These are phyloP conservation scores for Lentithecium fluviatile DNA, from an alignment of 495 filamentous ascomycete genomes.

Conservation along the genomic window DNA sequence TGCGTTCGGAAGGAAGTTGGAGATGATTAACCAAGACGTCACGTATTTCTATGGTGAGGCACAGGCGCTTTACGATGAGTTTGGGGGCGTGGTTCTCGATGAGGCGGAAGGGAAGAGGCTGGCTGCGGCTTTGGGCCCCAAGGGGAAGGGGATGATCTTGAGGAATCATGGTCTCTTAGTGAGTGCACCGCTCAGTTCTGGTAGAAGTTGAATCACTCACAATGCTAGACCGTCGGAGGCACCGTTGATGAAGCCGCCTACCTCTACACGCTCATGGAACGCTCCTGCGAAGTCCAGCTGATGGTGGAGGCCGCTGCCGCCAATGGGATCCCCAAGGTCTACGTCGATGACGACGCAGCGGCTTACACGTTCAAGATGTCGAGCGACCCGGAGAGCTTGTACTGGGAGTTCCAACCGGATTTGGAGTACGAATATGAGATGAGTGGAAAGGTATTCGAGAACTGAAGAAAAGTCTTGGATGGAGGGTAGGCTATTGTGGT, in stretches of 20 bases:
- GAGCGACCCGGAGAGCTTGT: constrained; percentile 42
- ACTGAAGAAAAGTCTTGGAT: too few species aligned
- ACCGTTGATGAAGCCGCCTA: constrained; percentile 48
- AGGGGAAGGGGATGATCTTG: constrained; percentile 45
- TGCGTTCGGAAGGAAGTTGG: constrained; percentile 42
- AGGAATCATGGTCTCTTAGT: constrained; percentile 45
- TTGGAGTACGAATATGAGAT: constrained; percentile 43
- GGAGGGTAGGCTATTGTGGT: too few species aligned
- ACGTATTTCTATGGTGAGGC: constrained; percentile 45
- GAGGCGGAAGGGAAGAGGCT: constrained; percentile 43
- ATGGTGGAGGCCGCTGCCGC: constrained; percentile 45
- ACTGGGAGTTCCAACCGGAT: constrained; percentile 47
- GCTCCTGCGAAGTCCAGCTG: constrained; percentile 45
- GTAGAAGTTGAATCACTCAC: not conserved
- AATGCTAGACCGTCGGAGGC: constrained; percentile 38
- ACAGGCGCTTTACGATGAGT: constrained; percentile 44
- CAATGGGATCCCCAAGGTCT: constrained; percentile 42
- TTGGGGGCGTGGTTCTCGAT: constrained; percentile 44
- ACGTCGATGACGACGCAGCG: constrained; percentile 42
- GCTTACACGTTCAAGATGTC: constrained; percentile 43
- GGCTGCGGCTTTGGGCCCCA: constrained; percentile 43
- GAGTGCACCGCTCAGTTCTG: not conserved
- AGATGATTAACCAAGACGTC: constrained; percentile 48
- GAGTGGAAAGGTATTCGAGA: not conserved
- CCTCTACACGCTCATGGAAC: constrained; percentile 45